Evolutionary conservation across 768 basidiomycete genomes (phyloP).

Genomic region (Hypholoma fasciculare): DNA sequence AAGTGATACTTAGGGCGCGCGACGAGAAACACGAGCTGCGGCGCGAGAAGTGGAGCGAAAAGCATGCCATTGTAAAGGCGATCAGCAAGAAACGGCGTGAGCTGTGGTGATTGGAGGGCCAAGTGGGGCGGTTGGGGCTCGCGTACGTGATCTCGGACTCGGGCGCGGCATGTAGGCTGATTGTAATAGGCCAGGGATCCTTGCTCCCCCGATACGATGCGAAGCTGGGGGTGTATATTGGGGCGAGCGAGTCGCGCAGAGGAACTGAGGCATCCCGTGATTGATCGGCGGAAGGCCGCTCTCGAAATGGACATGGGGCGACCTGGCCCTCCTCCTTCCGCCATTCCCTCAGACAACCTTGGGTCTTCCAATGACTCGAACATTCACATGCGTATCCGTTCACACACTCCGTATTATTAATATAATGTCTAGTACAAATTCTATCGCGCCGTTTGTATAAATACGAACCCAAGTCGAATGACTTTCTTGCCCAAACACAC

Average conservation of each 20-base stretch:
- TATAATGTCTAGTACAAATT: constrained; percentile 18
- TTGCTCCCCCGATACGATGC: background rate
- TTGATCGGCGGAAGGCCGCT: constrained; percentile 37
- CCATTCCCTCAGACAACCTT: constrained; percentile 21
- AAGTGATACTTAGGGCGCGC: constrained; percentile 38
- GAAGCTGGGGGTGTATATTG: background rate
- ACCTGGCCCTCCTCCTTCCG: constrained; percentile 28
- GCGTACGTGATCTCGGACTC: background rate
- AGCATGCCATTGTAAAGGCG: constrained; percentile 59
- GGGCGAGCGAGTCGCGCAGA: background rate
- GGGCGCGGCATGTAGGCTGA: background rate
- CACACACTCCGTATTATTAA: constrained; percentile 18
- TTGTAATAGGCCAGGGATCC: background rate
- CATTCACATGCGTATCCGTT: constrained; percentile 31
- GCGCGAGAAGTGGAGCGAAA: constrained; percentile 70
- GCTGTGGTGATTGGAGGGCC: constrained; percentile 53
- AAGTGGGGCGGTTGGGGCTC: background rate
- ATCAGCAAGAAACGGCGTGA: constrained; percentile 66
- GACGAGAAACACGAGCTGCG: constrained; percentile 46
- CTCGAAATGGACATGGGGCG: constrained; percentile 27
- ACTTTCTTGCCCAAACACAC: constrained; percentile 13
- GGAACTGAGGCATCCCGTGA: constrained; percentile 21
- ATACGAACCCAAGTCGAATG: constrained; percentile 18
- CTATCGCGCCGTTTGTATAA: constrained; percentile 23
- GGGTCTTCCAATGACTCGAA: constrained; percentile 19